Conservation (phyloP, 306 rosid species). For the Malus domestica region DNA sequence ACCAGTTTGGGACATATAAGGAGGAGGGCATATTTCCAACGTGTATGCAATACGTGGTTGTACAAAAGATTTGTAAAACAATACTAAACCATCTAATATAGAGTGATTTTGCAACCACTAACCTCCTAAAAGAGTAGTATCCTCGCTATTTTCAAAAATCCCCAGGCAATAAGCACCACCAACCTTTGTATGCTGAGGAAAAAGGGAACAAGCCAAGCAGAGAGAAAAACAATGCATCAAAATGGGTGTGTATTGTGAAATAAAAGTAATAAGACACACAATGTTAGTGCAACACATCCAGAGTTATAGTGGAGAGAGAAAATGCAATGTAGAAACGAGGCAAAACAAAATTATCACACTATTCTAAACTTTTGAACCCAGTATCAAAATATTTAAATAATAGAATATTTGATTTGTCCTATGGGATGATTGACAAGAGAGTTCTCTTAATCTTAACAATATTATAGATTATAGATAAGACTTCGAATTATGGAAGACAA, state of each 20-base stretch:
- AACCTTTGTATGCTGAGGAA: conserved; percentile 40
- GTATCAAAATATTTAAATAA: background rate
- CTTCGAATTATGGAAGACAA: background rate
- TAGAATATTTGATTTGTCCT: background rate
- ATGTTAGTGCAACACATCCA: background rate
- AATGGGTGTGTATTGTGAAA: background rate
- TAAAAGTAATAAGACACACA: background rate
- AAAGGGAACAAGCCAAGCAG: background rate
- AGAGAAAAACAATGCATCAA: background rate
- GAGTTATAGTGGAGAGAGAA: background rate
- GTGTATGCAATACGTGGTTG: background rate
- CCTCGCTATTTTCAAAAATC: conserved; percentile 34
- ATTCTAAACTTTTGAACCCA: background rate
- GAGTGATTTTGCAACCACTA: background rate
- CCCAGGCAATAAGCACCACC: conserved; percentile 49
- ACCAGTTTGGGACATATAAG: background rate
- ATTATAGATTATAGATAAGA: background rate
- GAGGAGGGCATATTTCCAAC: background rate
- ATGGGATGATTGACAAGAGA: background rate
- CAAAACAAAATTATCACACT: background rate
- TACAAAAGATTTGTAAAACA: background rate
- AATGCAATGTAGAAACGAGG: background rate
- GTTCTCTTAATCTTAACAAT: background rate
- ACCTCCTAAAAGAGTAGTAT: conserved; percentile 55
- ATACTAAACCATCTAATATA: background rate